Conservation (phyloP, 2,329 filamentous ascomycete genomes). For the Cyanodermella asteris region DNA sequence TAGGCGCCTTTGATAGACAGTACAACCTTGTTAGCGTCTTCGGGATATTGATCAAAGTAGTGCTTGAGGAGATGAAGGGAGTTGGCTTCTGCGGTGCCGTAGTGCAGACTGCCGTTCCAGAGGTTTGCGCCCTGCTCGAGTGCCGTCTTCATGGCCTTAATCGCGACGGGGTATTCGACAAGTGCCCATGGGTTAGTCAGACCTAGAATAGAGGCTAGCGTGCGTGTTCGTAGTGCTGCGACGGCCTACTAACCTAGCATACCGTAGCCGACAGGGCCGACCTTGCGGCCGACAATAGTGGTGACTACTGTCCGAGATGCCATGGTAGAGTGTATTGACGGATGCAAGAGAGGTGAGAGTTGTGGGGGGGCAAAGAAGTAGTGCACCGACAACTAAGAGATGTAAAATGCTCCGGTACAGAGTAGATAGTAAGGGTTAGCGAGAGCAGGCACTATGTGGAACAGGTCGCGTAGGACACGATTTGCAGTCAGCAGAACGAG, state of each 20-base stretch:
- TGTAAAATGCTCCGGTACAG: too few species aligned
- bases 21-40: slow-evolving; percentile 7
- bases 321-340: too few species aligned
- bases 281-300: slow-evolving; percentile 1
- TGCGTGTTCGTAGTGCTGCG: not conserved
- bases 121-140: slow-evolving; percentile 4
- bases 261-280: slow-evolving; percentile 5
- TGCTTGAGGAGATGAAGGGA: slow-evolving; percentile 11
- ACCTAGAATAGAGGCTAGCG: slow-evolving; percentile 3
- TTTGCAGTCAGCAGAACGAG: too few species aligned
- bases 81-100: slow-evolving; percentile 12
- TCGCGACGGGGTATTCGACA: slow-evolving; percentile 10
- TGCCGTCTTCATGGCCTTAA: slow-evolving; percentile 5
- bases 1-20: slow-evolving; percentile 9
- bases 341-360: too few species aligned
- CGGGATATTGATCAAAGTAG: slow-evolving; percentile 8
- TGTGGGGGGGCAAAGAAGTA: too few species aligned
- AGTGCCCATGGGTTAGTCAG: slow-evolving; percentile 12
- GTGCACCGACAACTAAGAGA: too few species aligned
- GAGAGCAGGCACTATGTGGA: too few species aligned
- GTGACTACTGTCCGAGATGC: too few species aligned
- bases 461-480: too few species aligned
- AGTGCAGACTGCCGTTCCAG: slow-evolving; percentile 14
- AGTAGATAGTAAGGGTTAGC: too few species aligned
- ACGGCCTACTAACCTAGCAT: slow-evolving; percentile 3